phyloP scores from a whole-genome alignment of 345 rosid genomes.

The Syzygium oleosum region DNA sequence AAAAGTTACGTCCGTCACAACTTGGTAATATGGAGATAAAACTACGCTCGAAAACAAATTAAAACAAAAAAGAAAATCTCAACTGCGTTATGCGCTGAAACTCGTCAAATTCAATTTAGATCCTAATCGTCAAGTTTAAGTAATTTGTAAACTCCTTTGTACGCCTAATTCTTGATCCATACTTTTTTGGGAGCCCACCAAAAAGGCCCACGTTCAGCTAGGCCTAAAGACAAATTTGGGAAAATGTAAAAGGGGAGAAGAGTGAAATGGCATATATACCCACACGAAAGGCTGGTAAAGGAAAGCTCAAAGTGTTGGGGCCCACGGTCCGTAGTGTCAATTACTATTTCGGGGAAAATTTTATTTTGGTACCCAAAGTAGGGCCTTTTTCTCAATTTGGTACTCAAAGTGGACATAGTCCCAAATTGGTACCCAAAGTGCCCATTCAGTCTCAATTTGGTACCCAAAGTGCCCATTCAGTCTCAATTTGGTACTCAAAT shows the following conservation, averaged over 20 bases:
- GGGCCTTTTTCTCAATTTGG: no score
- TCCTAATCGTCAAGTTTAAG: neutral
- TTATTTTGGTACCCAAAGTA: no score
- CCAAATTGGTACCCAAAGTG: no score
- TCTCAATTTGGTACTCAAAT: no score
- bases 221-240: neutral
- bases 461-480: no score
- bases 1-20: neutral
- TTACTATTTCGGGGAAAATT: no score
- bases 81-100: neutral
- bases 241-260: neutral
- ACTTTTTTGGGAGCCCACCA: neutral
- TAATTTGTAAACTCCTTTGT: neutral
- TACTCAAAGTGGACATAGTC: no score
- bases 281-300: neutral
- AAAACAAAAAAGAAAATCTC: neutral
- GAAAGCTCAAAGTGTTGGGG: neutral
- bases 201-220: neutral
- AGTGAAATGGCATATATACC: neutral
- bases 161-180: neutral
- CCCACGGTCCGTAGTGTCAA: neutral
- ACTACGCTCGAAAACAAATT: neutral
- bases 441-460: no score
- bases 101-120: neutral
- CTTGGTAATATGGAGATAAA: neutral